phyloP scores from a whole-genome alignment of 2,329 filamentous ascomycete species.

The Chaetomiaceae sp. region DNA sequence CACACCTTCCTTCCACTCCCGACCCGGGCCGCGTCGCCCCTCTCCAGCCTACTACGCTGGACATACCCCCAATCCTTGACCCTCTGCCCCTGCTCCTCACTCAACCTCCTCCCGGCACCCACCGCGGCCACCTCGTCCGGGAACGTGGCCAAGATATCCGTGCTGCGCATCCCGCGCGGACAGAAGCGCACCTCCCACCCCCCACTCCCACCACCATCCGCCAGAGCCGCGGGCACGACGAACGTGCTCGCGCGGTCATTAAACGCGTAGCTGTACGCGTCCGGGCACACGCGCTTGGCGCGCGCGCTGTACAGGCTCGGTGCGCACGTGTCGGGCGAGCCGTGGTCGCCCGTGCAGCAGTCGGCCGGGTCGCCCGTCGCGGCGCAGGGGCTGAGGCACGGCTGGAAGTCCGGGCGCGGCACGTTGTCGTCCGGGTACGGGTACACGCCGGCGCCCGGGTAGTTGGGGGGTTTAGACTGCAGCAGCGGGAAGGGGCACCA shows the following conservation, averaged over 20 bases:
- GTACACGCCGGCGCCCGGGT: neutral
- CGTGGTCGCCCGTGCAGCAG: slow-evolving; percentile 68
- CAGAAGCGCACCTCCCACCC: slow-evolving; percentile 78
- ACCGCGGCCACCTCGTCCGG: slow-evolving; percentile 43
- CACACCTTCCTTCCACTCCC: neutral
- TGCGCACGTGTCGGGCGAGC: slow-evolving; percentile 56
- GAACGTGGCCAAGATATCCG: slow-evolving; percentile 51
- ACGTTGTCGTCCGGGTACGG: slow-evolving; percentile 37
- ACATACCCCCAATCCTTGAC: slow-evolving; percentile 34
- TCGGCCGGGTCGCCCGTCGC: slow-evolving; percentile 60
- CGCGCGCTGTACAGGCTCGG: slow-evolving; percentile 61
- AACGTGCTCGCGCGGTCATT: slow-evolving; percentile 55
- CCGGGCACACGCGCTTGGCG: slow-evolving; percentile 72
- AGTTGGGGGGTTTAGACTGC: slow-evolving; percentile 66
- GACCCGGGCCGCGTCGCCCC: neutral
- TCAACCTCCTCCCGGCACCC: slow-evolving; percentile 37
- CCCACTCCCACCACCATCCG: slow-evolving; percentile 41
- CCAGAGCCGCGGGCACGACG: slow-evolving; percentile 48
- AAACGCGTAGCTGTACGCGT: slow-evolving; percentile 74
- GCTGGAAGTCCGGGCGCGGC: slow-evolving; percentile 61
- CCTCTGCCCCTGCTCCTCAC: slow-evolving; percentile 28
- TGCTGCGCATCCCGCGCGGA: slow-evolving; percentile 51
- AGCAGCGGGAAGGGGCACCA: slow-evolving; percentile 84
- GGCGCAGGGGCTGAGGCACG: slow-evolving; percentile 71
- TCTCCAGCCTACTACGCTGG: slow-evolving; percentile 17